phyloP scores from a whole-genome alignment of 495 filamentous ascomycete species.

The Bacidia rubella region DNA sequence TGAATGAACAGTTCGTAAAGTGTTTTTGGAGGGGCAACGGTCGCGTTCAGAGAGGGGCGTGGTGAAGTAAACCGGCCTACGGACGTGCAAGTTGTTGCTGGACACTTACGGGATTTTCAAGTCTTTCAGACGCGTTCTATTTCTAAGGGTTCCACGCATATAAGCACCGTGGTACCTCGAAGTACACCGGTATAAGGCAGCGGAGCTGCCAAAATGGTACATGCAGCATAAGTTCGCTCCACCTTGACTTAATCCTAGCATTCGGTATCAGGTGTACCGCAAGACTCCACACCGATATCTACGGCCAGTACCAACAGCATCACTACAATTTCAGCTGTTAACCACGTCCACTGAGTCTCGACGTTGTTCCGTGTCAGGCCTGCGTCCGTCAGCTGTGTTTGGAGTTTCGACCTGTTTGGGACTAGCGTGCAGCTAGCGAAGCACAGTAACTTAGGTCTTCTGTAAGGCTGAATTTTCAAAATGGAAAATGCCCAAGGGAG shows the following conservation, averaged over 20 bases:
- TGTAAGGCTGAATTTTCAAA: slow-evolving; percentile 11
- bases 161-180: background rate
- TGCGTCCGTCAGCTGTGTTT: background rate
- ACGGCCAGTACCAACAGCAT: background rate
- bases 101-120: background rate
- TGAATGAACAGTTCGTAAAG: background rate
- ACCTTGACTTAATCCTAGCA: too few species aligned
- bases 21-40: background rate
- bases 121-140: background rate
- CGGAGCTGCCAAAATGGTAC: slow-evolving; percentile 3
- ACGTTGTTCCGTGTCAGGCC: background rate
- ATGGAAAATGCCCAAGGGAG: slow-evolving; percentile 16
- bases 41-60: background rate
- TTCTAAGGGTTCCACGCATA: background rate
- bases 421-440: slow-evolving; percentile 6
- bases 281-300: background rate
- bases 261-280: background rate
- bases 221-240: background rate
- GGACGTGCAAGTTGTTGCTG: background rate
- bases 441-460: background rate
- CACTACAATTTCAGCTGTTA: background rate
- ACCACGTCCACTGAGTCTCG: background rate
- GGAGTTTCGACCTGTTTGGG: background rate
- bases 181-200: slow-evolving; percentile 2
- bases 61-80: background rate